Evolutionary conservation across 768 basidiomycete genomes (phyloP).

Genomic region (Boletus subparvulus): DNA sequence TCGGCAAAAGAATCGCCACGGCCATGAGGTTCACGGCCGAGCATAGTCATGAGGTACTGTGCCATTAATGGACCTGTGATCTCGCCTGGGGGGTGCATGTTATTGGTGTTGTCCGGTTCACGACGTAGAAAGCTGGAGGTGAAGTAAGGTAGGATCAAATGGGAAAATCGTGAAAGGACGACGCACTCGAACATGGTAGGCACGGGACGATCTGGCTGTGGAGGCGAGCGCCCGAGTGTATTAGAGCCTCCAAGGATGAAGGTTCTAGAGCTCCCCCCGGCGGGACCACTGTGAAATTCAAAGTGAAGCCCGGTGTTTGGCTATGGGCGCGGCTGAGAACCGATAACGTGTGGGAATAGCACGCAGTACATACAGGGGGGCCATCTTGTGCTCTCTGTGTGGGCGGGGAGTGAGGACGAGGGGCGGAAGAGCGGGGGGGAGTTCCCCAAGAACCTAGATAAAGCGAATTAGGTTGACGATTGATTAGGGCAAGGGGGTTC

Average conservation of each 20-base stretch:
- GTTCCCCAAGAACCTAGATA: constrained; percentile 8
- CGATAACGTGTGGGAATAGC: not conserved
- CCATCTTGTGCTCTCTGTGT: constrained; percentile 15
- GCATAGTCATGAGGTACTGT: constrained; percentile 67
- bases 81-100: constrained; percentile 29
- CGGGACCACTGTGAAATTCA: constrained; percentile 35
- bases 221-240: constrained; percentile 22
- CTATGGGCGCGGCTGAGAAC: constrained; percentile 5
- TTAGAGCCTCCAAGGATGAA: constrained; percentile 39
- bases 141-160: not conserved
- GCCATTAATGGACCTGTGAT: constrained; percentile 67
- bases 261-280: constrained; percentile 32
- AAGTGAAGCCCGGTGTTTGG: constrained; percentile 33
- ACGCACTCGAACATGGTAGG: constrained; percentile 57
- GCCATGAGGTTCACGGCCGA: constrained; percentile 36
- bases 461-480: not conserved
- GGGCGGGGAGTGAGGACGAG: constrained; percentile 18
- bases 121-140: constrained; percentile 38
- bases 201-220: constrained; percentile 28
- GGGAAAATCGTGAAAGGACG: not conserved
- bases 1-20: constrained; percentile 44
- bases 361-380: constrained; percentile 11
- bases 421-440: not conserved
- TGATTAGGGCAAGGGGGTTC: constrained; percentile 5
- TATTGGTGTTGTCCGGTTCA: constrained; percentile 11